These are phyloP conservation scores for Aspergillus terreus DNA, from an alignment of 2,329 filamentous ascomycete genomes.

Conservation along the genomic window DNA sequence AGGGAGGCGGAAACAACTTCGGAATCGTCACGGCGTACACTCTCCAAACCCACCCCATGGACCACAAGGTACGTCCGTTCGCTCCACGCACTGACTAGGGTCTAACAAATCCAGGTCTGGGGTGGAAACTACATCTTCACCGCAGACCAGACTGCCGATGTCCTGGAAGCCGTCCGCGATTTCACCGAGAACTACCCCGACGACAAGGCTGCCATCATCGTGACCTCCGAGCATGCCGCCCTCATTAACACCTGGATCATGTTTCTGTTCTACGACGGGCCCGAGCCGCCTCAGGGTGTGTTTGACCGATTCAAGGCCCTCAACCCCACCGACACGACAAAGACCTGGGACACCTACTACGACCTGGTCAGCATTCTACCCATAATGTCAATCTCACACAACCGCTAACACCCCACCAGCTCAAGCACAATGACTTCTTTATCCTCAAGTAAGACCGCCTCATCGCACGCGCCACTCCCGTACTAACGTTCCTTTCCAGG, in stretches of 20 bases:
- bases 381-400: slow-evolving; percentile 3
- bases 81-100: neutral
- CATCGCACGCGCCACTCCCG: neutral
- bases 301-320: slow-evolving; percentile 57
- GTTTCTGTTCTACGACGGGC: slow-evolving; percentile 62
- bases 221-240: slow-evolving; percentile 49
- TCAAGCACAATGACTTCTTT: slow-evolving; percentile 41
- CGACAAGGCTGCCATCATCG: slow-evolving; percentile 58
- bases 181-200: slow-evolving; percentile 51
- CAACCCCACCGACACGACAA: slow-evolving; percentile 43
- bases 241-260: slow-evolving; percentile 55
- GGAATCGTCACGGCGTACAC: slow-evolving; percentile 43
- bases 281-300: slow-evolving; percentile 47
- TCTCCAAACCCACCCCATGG: slow-evolving; percentile 28
- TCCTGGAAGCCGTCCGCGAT: slow-evolving; percentile 30
- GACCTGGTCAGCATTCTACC: slow-evolving; percentile 39
- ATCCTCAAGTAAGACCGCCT: slow-evolving; percentile 17
- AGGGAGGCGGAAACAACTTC: slow-evolving; percentile 43
- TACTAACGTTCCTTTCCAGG: slow-evolving; percentile 13
- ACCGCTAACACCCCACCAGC: slow-evolving; percentile 10
- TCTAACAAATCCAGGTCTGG: slow-evolving; percentile 36
- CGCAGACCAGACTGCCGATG: slow-evolving; percentile 32
- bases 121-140: slow-evolving; percentile 45
- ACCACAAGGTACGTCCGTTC: slow-evolving; percentile 20
- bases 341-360: slow-evolving; percentile 46